Conservation (phyloP, 371 early-diverging fungal species). For the Lichtheimia ornata region DNA sequence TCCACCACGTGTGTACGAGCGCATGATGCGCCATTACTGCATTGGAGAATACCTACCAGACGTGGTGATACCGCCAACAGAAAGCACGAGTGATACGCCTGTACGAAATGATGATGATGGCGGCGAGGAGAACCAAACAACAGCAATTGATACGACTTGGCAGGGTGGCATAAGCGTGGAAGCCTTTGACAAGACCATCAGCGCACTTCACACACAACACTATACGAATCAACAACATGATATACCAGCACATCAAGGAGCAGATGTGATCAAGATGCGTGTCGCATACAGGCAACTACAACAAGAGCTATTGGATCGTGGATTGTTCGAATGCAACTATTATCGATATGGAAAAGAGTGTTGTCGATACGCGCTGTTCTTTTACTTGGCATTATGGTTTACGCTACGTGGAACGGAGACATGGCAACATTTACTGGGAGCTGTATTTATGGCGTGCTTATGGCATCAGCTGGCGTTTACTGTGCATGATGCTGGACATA, state of each 20-base stretch:
- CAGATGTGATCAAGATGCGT: slow-evolving; percentile 50
- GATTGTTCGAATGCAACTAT: slow-evolving; percentile 77
- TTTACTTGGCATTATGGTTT: slow-evolving; percentile 64
- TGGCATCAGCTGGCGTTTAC: slow-evolving; percentile 95
- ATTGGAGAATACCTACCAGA: slow-evolving; percentile 64
- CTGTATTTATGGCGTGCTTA: slow-evolving; percentile 66
- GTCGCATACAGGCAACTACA: slow-evolving; percentile 69
- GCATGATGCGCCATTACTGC: slow-evolving; percentile 73
- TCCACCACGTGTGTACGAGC: slow-evolving; percentile 77
- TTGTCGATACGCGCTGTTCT: slow-evolving; percentile 64
- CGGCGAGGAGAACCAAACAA: slow-evolving; percentile 1
- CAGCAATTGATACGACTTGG: slow-evolving; percentile 25
- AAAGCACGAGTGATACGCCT: background rate
- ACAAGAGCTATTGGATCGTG: slow-evolving; percentile 55
- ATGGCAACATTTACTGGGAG: slow-evolving; percentile 63
- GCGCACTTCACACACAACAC: slow-evolving; percentile 29
- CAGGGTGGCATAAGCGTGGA: slow-evolving; percentile 32
- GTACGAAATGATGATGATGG: background rate
- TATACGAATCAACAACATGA: slow-evolving; percentile 18
- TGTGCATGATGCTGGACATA: slow-evolving; percentile 96
- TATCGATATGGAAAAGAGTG: slow-evolving; percentile 76
- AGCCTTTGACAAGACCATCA: slow-evolving; percentile 37
- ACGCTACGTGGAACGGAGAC: slow-evolving; percentile 63
- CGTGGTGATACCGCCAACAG: background rate
- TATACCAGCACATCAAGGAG: slow-evolving; percentile 14